Conservation (phyloP, 345 rosid genomes). For the Rhizophora apiculata region DNA sequence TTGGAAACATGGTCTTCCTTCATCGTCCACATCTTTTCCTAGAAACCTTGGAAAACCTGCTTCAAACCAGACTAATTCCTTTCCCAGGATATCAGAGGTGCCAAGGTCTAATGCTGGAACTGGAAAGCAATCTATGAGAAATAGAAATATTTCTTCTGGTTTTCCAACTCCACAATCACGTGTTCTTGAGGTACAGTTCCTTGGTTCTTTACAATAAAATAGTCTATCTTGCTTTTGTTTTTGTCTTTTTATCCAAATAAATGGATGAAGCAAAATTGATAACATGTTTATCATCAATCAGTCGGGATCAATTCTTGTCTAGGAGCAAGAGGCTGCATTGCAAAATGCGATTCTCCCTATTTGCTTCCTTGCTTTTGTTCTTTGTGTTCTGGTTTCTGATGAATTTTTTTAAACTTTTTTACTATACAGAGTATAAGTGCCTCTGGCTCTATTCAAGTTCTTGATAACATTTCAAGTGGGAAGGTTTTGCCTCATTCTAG, state of each 20-base stretch:
- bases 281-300: too few relatives aligned
- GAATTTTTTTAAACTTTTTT: not conserved
- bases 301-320: too few relatives aligned
- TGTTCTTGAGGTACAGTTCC: constrained; percentile 44
- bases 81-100: constrained; percentile 41
- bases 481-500: constrained; percentile 42
- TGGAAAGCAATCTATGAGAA: constrained; percentile 37
- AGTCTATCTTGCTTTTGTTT: too few relatives aligned
- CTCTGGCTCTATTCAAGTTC: constrained; percentile 40
- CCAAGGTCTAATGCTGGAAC: constrained; percentile 43
- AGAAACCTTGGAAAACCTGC: constrained; percentile 44
- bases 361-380: too few relatives aligned
- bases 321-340: too few relatives aligned
- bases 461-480: constrained; percentile 41
- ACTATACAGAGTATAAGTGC: constrained; percentile 54
- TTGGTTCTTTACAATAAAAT: not conserved
- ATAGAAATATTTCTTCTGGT: constrained; percentile 42
- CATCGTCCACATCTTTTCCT: constrained; percentile 45
- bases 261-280: too few relatives aligned
- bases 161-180: constrained; percentile 32
- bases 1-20: constrained; percentile 37
- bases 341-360: too few relatives aligned
- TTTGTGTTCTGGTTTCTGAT: constrained; percentile 12
- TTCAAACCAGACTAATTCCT: constrained; percentile 40
- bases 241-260: too few relatives aligned